These are phyloP conservation scores for Hypoxylon lenormandii DNA, from an alignment of 495 filamentous ascomycete species.

Conservation along the genomic window DNA sequence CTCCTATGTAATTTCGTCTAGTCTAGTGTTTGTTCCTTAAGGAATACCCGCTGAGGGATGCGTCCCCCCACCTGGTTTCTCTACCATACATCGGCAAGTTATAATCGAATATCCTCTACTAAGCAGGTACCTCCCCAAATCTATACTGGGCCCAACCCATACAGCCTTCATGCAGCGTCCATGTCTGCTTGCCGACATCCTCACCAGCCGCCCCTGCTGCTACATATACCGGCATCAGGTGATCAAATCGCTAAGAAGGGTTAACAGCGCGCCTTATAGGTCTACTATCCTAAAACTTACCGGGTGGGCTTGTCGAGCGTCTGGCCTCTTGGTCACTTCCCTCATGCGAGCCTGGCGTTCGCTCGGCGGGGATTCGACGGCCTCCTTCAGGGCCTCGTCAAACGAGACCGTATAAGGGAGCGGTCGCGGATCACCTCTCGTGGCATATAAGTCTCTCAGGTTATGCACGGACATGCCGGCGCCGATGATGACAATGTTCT, in stretches of 20 bases:
- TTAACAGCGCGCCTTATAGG: constrained; percentile 35
- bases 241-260: constrained; percentile 68
- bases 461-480: constrained; percentile 93
- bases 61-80: no score
- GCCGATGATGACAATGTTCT: constrained; percentile 77
- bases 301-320: constrained; percentile 83
- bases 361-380: constrained; percentile 65
- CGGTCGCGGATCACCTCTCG: constrained; percentile 60
- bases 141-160: constrained; percentile 81
- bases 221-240: constrained; percentile 82
- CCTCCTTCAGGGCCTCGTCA: constrained; percentile 80
- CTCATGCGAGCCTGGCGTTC: constrained; percentile 72
- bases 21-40: no score
- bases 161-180: constrained; percentile 74
- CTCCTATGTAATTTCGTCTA: no score
- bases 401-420: constrained; percentile 79
- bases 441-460: constrained; percentile 71
- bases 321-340: constrained; percentile 68
- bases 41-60: no score
- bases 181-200: constrained; percentile 71
- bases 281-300: constrained; percentile 37
- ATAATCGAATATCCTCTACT: constrained; percentile 2
- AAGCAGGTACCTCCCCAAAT: constrained; percentile 70
- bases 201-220: constrained; percentile 75
- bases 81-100: background rate